phyloP scores from a whole-genome alignment of 2,329 filamentous ascomycete species.

The Phoma herbarum region DNA sequence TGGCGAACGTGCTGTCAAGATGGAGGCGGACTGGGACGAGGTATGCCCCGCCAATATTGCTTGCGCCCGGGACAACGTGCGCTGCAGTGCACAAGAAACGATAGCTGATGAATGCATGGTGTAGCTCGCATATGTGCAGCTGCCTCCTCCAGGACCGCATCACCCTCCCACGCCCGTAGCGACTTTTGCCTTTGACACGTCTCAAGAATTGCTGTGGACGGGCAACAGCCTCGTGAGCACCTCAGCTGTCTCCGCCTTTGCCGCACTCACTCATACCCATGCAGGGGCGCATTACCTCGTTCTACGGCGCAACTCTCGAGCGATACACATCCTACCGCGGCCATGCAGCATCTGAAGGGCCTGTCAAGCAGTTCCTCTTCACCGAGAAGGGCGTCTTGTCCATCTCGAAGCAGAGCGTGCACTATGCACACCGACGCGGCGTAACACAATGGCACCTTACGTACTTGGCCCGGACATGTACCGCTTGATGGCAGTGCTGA shows the following conservation, averaged over 20 bases:
- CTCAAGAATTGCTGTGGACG: conserved; percentile 90
- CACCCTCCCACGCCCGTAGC: conserved; percentile 73
- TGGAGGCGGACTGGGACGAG: conserved; percentile 64
- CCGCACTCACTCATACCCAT: conserved; percentile 20
- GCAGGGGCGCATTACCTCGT: conserved; percentile 87
- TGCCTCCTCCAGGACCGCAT: conserved; percentile 78
- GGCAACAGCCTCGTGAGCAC: conserved; percentile 84
- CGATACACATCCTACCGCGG: conserved; percentile 90
- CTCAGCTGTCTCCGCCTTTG: conserved; percentile 12
- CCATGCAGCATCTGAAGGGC: conserved; percentile 75
- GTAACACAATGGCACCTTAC: conserved; percentile 87
- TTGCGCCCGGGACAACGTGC: conserved; percentile 13
- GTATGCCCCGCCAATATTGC: conserved; percentile 38
- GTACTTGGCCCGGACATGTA: conserved; percentile 54
- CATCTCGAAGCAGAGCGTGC: conserved; percentile 82
- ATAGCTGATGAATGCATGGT: conserved; percentile 23
- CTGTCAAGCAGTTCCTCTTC: conserved; percentile 87
- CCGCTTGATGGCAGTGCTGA: conserved; percentile 26
- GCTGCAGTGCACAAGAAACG: neutral
- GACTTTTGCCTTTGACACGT: conserved; percentile 86
- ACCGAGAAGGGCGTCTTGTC: conserved; percentile 90
- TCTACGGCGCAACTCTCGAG: conserved; percentile 84
- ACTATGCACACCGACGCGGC: conserved; percentile 86
- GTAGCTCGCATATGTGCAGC: conserved; percentile 81
- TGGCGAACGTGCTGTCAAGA: conserved; percentile 45